Conservation (phyloP, 139 green algal genomes). For the Chlamydomonas sp. region DNA sequence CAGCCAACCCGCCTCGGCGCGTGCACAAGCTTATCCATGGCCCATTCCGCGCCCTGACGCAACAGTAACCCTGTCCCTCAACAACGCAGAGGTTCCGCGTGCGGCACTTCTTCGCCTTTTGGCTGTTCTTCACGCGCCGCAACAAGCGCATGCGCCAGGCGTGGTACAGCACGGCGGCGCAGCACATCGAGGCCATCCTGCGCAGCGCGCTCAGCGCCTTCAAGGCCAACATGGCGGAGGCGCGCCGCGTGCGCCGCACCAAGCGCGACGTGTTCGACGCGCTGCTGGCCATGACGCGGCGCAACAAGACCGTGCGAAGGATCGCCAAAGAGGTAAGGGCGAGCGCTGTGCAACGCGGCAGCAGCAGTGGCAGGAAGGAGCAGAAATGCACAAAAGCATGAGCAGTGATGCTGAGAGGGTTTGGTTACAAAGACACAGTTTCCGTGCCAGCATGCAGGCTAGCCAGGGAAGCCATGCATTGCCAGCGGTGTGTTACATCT, state of each 20-base stretch:
- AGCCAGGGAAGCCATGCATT: neutral
- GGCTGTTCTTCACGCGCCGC: conserved; percentile 42
- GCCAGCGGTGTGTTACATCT: too few relatives aligned
- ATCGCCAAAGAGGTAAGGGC: conserved; percentile 18
- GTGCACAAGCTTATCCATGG: too few relatives aligned
- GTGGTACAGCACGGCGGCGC: conserved; percentile 29
- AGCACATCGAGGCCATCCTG: conserved; percentile 49
- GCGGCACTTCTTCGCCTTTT: conserved; percentile 54
- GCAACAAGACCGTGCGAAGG: conserved; percentile 36
- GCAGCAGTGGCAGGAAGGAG: too few relatives aligned
- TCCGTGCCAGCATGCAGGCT: neutral
- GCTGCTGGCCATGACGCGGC: conserved; percentile 25
- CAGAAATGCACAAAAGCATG: too few relatives aligned
- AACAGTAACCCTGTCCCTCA: neutral
- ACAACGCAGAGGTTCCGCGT: conserved; percentile 40
- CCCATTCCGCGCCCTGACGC: neutral
- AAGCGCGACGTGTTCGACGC: conserved; percentile 4
- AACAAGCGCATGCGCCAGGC: conserved; percentile 48
- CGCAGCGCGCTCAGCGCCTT: conserved; percentile 48
- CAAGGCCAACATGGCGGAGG: conserved; percentile 54
- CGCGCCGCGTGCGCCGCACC: conserved; percentile 15
- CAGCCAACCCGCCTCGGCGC: too few relatives aligned
- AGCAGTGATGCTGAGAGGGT: too few relatives aligned
- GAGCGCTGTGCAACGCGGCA: too few relatives aligned
- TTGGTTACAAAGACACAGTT: too few relatives aligned